These are phyloP conservation scores for Olyra latifolia DNA, from an alignment of 176 grass and related monocot genomes.

Conservation along the genomic window DNA sequence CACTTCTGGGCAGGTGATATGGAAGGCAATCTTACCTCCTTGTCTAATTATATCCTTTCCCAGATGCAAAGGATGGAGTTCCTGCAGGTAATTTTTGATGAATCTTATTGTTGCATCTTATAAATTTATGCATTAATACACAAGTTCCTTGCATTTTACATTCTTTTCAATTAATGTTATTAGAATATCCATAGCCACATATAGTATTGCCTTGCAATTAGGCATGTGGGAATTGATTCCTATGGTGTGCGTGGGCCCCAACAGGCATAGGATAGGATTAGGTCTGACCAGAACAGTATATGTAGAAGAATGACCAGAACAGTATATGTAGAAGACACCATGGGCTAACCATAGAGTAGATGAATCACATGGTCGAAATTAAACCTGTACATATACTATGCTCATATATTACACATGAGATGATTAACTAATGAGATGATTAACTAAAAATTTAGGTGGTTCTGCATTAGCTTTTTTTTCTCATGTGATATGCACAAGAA, in stretches of 20 bases:
- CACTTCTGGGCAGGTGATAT: constrained; percentile 38
- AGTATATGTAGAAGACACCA: not conserved
- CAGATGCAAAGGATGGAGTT: constrained; percentile 59
- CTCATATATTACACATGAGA: too few relatives aligned
- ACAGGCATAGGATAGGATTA: too few relatives aligned
- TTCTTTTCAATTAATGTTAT: not conserved
- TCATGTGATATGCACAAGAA: not conserved
- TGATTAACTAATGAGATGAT: not conserved
- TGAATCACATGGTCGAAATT: not conserved
- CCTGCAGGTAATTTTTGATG: constrained; percentile 49
- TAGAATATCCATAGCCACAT: not conserved
- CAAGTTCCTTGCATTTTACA: not conserved
- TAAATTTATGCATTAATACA: constrained; percentile 19
- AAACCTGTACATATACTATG: too few relatives aligned
- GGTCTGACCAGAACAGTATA: too few relatives aligned
- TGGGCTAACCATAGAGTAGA: not conserved
- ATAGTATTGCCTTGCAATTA: not conserved
- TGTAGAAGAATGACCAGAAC: too few relatives aligned
- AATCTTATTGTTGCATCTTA: not conserved
- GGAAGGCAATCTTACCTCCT: constrained; percentile 45
- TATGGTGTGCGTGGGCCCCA: too few relatives aligned
- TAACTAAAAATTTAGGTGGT: not conserved
- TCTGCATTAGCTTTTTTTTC: not conserved
- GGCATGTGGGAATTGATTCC: too few relatives aligned
- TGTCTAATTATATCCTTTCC: constrained; percentile 54